These are phyloP conservation scores for Chondrus crispus DNA, from an alignment of 23 red algal genomes.

Conservation along the genomic window DNA sequence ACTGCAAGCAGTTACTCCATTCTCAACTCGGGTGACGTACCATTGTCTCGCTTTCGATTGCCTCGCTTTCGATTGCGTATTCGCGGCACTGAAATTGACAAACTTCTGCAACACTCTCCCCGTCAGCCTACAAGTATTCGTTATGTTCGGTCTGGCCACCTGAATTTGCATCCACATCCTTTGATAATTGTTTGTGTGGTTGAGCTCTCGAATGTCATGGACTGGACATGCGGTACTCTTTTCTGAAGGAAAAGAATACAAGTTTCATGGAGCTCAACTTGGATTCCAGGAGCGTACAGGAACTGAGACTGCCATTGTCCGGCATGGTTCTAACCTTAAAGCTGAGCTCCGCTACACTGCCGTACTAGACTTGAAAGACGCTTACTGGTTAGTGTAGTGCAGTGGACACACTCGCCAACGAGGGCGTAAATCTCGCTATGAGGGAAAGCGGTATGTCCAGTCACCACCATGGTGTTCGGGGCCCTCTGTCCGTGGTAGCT, in stretches of 20 bases:
- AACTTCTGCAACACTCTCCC: neutral
- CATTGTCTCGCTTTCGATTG: neutral
- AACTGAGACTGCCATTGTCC: neutral
- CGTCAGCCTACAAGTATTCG: neutral
- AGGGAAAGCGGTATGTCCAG: no score
- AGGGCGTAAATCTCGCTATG: no score
- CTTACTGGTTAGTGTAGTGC: no score
- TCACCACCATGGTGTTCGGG: no score
- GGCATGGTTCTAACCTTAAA: neutral
- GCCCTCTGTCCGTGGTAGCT: no score
- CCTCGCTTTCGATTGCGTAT: neutral
- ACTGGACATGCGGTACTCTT: no score
- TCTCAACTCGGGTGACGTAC: no score
- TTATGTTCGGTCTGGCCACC: constrained; percentile 12
- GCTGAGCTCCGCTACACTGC: neutral
- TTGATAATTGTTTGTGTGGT: constrained; percentile 19
- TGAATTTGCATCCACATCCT: neutral
- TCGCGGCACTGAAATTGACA: constrained; percentile 9
- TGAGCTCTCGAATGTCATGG: no score
- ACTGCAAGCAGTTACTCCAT: no score
- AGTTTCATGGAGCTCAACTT: neutral
- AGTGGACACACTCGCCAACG: no score
- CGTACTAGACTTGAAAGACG: neutral
- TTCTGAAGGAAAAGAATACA: neutral
- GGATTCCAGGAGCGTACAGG: neutral